Evolutionary conservation across 179 eudicot species (phyloP), one percentile per base, ranked within the genome.

Genomic region (Actinidia arguta): DNA sequence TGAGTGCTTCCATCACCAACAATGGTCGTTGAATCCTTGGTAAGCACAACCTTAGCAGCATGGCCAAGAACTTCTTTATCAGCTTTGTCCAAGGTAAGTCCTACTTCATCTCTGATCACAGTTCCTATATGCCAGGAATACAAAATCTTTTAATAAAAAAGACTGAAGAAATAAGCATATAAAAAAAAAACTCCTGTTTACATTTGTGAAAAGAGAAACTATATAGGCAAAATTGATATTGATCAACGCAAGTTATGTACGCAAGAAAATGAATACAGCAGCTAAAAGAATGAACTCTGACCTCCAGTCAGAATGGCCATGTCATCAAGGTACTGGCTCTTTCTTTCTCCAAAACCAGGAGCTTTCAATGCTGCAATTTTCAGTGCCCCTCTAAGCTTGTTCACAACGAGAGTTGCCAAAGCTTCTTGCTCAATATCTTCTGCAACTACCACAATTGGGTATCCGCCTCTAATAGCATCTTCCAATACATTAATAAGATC

Each of bases 381-480:
- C 83, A 97, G 85, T 1, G 98, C 90, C 68, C 98, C 99, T 85
- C 99, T 87, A 73, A 96, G 94, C 88, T 91, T 96, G 94, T 95
- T 96, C 62, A 96, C 99, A 58, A 96, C 99, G 75, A 96, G 97
- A 31, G 99, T 96, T 55, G 98, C 99, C 54, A 96, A 85, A 82
- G 99, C 94, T 90, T 96, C 99, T 86, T 96, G 99, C 86, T 95
- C 99, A 84, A 95, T 93, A 83, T 96, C 99, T 86, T 96, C 98
- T 6, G 99, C 98, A 77, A 96, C 84, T 75, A 96, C 83, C 76
- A 96, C 22, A 74, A 96, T 87, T 10, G 99, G 93, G 71, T 85
- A 85, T 80, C 95, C 93, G 86, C 88, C 92, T 87, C 94, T 92
- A 18, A 95, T 95, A 73, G 94, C 98, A 84, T 96, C 98, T 87